Conservation (phyloP, 1,139 yeast genomes). For the Sugiyamaella grinbergsii region DNA sequence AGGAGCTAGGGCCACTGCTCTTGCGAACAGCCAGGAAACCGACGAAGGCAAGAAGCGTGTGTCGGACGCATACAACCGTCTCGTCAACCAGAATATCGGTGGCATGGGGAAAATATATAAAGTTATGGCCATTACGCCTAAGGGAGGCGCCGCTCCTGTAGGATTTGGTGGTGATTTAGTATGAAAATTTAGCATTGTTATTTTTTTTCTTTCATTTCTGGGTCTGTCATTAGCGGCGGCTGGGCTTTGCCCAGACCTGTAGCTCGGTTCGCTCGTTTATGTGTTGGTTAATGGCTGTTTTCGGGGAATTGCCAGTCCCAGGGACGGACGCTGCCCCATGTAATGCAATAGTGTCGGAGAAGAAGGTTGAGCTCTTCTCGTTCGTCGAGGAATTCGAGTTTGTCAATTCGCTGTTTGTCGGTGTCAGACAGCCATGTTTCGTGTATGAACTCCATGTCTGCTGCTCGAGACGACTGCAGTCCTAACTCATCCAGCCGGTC, state of each 20-base stretch:
- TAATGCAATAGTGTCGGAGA: conserved; percentile 74
- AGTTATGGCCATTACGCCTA: conserved; percentile 64
- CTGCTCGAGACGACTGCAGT: conserved; percentile 43
- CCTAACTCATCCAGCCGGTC: conserved; percentile 39
- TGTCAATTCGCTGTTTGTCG: conserved; percentile 58
- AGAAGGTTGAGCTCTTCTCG: conserved; percentile 79
- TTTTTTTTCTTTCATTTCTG: background rate
- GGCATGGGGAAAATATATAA: conserved; percentile 82
- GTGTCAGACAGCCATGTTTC: conserved; percentile 55
- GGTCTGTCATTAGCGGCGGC: background rate
- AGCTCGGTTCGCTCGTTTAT: background rate
- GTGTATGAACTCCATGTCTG: conserved; percentile 62
- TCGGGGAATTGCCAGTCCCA: conserved; percentile 11
- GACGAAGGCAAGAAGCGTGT: conserved; percentile 47
- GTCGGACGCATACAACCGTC: conserved; percentile 60
- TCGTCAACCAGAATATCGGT: conserved; percentile 61
- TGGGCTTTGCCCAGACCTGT: background rate
- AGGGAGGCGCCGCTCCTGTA: conserved; percentile 46
- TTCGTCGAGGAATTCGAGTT: conserved; percentile 82
- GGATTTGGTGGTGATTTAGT: conserved; percentile 48
- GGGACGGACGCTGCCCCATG: conserved; percentile 39
- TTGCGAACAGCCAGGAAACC: conserved; percentile 40
- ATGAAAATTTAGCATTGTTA: background rate
- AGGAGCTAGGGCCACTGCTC: conserved; percentile 59
- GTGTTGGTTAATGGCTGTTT: conserved; percentile 3